Base-by-base conservation (phyloP, 2,329 filamentous ascomycete genomes). In the Diaporthe capsici region DNA sequence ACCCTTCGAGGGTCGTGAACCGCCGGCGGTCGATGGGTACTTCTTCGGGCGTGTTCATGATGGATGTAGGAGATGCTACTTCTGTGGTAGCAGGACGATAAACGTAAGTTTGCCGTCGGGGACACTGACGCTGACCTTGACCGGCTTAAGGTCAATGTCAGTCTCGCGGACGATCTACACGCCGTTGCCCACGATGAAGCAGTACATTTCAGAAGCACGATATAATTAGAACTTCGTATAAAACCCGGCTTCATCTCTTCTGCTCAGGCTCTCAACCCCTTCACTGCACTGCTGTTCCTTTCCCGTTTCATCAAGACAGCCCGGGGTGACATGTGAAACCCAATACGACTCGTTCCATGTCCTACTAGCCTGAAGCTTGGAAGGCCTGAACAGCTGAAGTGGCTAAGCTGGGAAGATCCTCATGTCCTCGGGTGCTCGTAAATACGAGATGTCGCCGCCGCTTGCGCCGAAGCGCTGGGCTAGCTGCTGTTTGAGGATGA, bases 1-100 rank as follows among this genome's bases (percentile, higher is more conserved):
- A 63, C 20, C 71, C 71, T 53, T 73, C 71, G 28, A 73, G 57
- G 22, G 71, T 73, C 8, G 71, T 73, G 47, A 73, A 73, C 42
- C 71, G 71, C 42, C 71, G 57, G 12, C 71, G 55, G 55, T 60
- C 28, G n/a, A 15, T 1, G 13, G 49, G 49, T 22, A 17, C 55
- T 13, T 22, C 65, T 42, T 70, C n/a, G n/a, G n/a, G 22, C 3
- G 2, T 31, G n/a, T 20, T 28, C 49, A 70, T 70, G 34, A 12
- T 8, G 3, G 49, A 28, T 3, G 17, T 8, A 15, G 8, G 5
- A 25, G 22, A 22, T 5, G 25, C 12, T 28, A 3, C 17, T 55
- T 51, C 9, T 8, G 15, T 22, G n/a, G 9, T 34, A 42, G 49
- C n/a, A 31, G 15, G n/a, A 12, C n/a, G 22, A 13, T 49, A 6